Conservation (phyloP, 345 rosid species). For the Eucalyptus brandiana region DNA sequence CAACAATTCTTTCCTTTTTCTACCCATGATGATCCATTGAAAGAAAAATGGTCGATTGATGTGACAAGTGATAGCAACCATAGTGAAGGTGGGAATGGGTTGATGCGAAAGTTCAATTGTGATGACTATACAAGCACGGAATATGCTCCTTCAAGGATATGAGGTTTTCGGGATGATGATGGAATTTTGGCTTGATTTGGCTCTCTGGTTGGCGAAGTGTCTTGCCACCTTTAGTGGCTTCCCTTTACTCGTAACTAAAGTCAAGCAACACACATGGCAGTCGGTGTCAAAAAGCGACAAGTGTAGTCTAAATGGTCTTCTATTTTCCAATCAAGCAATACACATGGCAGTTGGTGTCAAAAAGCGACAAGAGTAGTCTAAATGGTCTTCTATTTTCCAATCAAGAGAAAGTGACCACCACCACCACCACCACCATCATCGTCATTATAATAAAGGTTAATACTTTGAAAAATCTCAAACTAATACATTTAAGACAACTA, state of each 20-base stretch:
- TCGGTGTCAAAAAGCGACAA: no score
- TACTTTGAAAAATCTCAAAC: no score
- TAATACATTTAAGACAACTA: no score
- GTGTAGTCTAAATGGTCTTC: background rate
- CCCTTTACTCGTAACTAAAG: background rate
- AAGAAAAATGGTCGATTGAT: background rate
- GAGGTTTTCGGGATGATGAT: background rate
- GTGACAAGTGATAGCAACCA: background rate
- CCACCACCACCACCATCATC: no score
- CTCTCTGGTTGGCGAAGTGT: background rate
- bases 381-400: no score
- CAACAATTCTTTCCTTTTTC: no score
- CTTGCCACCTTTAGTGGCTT: background rate
- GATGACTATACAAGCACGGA: background rate
- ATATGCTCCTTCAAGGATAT: background rate
- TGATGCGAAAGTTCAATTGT: background rate
- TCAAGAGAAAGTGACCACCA: no score
- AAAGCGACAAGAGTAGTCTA: background rate
- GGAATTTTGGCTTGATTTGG: background rate
- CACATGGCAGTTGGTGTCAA: fast-evolving
- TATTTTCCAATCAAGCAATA: no score
- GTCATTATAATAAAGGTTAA: no score
- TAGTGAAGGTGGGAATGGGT: background rate
- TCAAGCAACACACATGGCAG: no score
- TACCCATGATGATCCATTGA: no score